A percentile compares a stretch with the other conserved stretches of the same genome.
These are phyloP conservation scores for Mediolabrus comicus DNA, from an alignment of 108 stramenopile genomes.

Conservation along the genomic window DNA sequence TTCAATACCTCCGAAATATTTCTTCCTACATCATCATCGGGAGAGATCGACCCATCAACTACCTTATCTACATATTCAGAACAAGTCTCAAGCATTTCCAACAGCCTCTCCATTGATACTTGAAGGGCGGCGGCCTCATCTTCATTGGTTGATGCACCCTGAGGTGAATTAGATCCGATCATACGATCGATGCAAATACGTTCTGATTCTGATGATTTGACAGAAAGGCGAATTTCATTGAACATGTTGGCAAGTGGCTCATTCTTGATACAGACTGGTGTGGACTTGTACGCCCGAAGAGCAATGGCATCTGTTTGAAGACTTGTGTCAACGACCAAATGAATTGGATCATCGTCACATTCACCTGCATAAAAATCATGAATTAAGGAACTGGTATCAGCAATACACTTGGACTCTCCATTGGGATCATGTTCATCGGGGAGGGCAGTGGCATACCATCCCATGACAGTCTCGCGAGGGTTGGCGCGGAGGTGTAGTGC, in stretches of 20 bases:
- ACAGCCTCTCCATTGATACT: constrained; percentile 75
- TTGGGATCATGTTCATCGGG: constrained; percentile 32
- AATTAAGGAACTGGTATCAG: constrained; percentile 91
- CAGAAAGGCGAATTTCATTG: constrained; percentile 78
- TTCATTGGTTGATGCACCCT: constrained; percentile 10
- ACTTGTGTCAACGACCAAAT: constrained; percentile 87
- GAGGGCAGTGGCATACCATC: constrained; percentile 93
- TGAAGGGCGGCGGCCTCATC: constrained; percentile 43
- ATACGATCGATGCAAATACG: constrained; percentile 88
- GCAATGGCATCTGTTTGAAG: constrained; percentile 68
- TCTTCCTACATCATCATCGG: constrained; percentile 75
- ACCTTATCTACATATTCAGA: constrained; percentile 86
- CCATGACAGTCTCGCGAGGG: constrained; percentile 90
- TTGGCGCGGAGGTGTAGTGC: constrained; percentile 77
- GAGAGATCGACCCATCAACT: constrained; percentile 65
- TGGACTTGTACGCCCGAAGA: constrained; percentile 76
- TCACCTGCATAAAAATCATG: constrained; percentile 96
- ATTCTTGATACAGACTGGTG: constrained; percentile 73
- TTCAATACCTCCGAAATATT: constrained; percentile 86
- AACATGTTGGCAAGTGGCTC: constrained; percentile 90
- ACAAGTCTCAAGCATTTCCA: constrained; percentile 79
- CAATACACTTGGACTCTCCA: constrained; percentile 54
- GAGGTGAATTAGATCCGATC: constrained; percentile 47
- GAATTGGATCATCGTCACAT: constrained; percentile 88
- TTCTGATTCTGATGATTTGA: constrained; percentile 83